Evolutionary conservation across 2,329 filamentous ascomycete species (phyloP).

Genomic region (Aspergillus udagawae): DNA sequence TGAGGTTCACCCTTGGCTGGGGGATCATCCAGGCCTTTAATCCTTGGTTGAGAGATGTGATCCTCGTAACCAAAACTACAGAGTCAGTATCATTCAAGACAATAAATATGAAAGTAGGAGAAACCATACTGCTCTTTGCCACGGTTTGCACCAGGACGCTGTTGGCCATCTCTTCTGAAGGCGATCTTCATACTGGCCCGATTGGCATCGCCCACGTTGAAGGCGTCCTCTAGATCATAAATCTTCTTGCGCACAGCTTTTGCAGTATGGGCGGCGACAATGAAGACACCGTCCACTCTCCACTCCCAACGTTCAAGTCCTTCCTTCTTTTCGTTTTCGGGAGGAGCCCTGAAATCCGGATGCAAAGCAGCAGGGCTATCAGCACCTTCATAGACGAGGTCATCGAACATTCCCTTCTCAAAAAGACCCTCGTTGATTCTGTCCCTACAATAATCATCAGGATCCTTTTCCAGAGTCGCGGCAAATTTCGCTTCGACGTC

Average conservation of each 20-base stretch:
- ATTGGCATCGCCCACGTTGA: slow-evolving; percentile 4
- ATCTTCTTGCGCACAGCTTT: slow-evolving; percentile 7
- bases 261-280: slow-evolving; percentile 12
- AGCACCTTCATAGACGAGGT: slow-evolving; percentile 14
- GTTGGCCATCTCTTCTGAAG: slow-evolving; percentile 2
- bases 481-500: not conserved
- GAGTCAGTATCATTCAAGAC: not conserved
- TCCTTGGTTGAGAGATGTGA: slow-evolving; percentile 40
- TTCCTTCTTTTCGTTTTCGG: not conserved
- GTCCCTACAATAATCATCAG: not conserved
- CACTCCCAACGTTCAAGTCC: slow-evolving; percentile 6
- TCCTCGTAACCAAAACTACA: slow-evolving; percentile 41
- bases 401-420: slow-evolving; percentile 14
- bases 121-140: not conserved
- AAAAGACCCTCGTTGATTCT: slow-evolving; percentile 6
- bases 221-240: slow-evolving; percentile 9
- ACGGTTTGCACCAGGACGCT: not conserved
- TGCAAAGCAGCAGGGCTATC: slow-evolving; percentile 7
- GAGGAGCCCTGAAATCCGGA: slow-evolving; percentile 15
- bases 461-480: not conserved
- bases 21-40: slow-evolving; percentile 28
- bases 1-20: slow-evolving; percentile 28
- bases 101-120: not conserved
- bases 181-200: slow-evolving; percentile 5
- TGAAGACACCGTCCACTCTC: slow-evolving; percentile 13